phyloP scores from a whole-genome alignment of 1,284 basidiomycete species.

The Hortiboletus rubellus region DNA sequence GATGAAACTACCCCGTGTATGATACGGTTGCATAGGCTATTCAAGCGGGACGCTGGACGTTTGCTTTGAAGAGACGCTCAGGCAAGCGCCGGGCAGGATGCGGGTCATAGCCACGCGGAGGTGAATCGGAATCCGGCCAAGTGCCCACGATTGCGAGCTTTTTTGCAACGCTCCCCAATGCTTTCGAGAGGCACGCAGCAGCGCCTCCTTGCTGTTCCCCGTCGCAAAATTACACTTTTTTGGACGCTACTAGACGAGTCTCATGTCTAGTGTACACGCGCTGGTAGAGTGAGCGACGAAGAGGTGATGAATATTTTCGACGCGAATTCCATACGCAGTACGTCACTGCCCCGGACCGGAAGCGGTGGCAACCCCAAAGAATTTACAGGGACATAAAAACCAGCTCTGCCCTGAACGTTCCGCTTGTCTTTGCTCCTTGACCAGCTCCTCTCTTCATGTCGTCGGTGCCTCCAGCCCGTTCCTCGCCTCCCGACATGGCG shows the following conservation, averaged over 20 bases:
- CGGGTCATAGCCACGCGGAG: neutral
- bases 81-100: neutral
- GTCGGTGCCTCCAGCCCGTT: conserved; percentile 23
- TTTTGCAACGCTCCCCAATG: conserved; percentile 17
- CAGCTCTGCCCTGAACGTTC: neutral
- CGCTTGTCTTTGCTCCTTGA: conserved; percentile 22
- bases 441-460: conserved; percentile 28
- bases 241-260: neutral
- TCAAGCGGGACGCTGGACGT: no score
- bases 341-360: neutral
- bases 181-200: conserved; percentile 7
- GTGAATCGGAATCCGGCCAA: neutral
- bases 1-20: neutral
- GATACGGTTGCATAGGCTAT: neutral
- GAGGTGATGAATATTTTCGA: neutral
- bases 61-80: neutral
- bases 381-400: conserved; percentile 34
- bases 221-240: neutral
- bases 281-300: neutral
- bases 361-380: conserved; percentile 39
- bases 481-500: conserved; percentile 29
- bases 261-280: neutral
- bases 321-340: neutral
- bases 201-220: neutral
- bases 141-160: no score